phyloP scores from a whole-genome alignment of 805 yeast species.

The Hanseniaspora taiwanica region DNA sequence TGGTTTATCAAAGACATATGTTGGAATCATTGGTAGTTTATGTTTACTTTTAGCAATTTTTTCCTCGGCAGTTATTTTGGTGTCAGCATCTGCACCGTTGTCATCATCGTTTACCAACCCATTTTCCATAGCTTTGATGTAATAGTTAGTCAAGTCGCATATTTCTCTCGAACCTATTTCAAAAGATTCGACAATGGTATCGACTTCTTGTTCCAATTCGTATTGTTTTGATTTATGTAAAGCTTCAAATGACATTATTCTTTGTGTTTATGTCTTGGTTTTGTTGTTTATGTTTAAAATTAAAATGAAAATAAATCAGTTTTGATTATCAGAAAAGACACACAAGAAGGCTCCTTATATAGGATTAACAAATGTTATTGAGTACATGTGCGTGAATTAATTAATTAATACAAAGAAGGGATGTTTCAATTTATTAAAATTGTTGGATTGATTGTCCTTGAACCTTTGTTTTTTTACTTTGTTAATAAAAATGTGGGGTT shows the following conservation, averaged over 20 bases:
- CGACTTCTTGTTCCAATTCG: conserved; percentile 14
- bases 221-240: conserved; percentile 16
- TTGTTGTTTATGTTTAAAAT: not conserved
- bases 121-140: conserved; percentile 44
- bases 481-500: too few species aligned
- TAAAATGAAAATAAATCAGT: not conserved
- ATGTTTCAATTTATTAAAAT: too few species aligned
- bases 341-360: too few species aligned
- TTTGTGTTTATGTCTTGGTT: not conserved
- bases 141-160: conserved; percentile 31
- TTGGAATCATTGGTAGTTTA: conserved; percentile 77
- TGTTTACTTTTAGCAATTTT: not conserved
- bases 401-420: too few species aligned
- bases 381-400: not conserved
- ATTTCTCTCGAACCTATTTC: conserved; percentile 14
- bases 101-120: conserved; percentile 38
- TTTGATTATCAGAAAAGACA: not conserved
- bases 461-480: too few species aligned
- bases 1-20: conserved; percentile 77
- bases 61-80: not conserved
- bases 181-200: conserved; percentile 17
- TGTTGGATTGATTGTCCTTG: too few species aligned
- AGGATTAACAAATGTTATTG: not conserved
- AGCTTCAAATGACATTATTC: conserved; percentile 19
- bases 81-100: conserved; percentile 26